Conservation (phyloP, 352 stramenopile species). For the Phytopythium sindhum region DNA sequence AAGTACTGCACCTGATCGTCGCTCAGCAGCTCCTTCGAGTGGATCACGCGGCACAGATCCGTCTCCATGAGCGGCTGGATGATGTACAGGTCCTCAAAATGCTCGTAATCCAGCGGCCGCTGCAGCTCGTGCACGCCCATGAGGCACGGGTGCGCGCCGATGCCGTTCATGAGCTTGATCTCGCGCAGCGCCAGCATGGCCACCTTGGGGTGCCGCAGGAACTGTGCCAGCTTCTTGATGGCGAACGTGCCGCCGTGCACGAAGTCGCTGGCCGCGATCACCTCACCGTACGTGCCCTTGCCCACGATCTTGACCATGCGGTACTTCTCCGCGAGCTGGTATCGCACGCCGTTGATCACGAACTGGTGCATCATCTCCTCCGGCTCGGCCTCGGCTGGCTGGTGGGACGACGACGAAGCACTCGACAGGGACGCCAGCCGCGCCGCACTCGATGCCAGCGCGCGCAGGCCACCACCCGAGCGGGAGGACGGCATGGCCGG, state of each 20-base stretch:
- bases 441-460: slow-evolving; percentile 32
- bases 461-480: slow-evolving; percentile 30
- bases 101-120: slow-evolving; percentile 72
- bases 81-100: slow-evolving; percentile 98
- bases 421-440: slow-evolving; percentile 15
- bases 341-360: slow-evolving; percentile 85
- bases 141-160: slow-evolving; percentile 68
- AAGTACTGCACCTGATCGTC: slow-evolving; percentile 97
- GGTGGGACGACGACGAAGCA: background rate
- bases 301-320: slow-evolving; percentile 89
- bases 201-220: slow-evolving; percentile 82
- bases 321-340: slow-evolving; percentile 83
- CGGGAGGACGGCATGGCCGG: slow-evolving; percentile 12
- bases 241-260: slow-evolving; percentile 82
- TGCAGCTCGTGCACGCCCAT: slow-evolving; percentile 87
- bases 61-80: slow-evolving; percentile 98
- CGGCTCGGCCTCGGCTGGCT: slow-evolving; percentile 4
- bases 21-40: slow-evolving; percentile 86
- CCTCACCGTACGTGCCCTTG: slow-evolving; percentile 88
- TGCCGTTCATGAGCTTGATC: slow-evolving; percentile 88
- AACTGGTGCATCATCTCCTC: slow-evolving; percentile 89
- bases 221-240: slow-evolving; percentile 88
- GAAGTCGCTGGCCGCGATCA: slow-evolving; percentile 87
- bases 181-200: slow-evolving; percentile 79
- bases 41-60: slow-evolving; percentile 90